Evolutionary conservation across 2,329 filamentous ascomycete species (phyloP).

Genomic region (Hymenoscyphus infarciens): DNA sequence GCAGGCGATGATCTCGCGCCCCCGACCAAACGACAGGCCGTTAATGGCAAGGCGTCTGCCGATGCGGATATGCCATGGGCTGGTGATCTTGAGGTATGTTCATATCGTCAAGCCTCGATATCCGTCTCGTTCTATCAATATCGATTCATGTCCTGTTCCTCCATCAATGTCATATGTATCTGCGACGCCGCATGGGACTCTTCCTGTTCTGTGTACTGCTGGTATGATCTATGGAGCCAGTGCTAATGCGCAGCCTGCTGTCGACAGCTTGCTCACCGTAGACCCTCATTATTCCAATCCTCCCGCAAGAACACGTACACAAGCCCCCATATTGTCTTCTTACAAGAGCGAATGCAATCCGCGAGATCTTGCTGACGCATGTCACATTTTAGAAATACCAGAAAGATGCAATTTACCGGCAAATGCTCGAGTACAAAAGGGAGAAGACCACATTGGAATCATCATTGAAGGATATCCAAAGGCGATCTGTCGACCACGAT

Average conservation of each 20-base stretch:
- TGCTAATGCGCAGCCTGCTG: conserved; percentile 46
- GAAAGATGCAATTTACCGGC: conserved; percentile 94
- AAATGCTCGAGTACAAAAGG: conserved; percentile 97
- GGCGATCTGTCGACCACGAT: conserved; percentile 77
- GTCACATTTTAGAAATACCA: conserved; percentile 65
- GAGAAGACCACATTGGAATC: conserved; percentile 79
- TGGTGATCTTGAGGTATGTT: conserved; percentile 70
- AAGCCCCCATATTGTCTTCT: conserved; percentile 15
- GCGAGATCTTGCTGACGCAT: conserved; percentile 35
- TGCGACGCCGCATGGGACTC: conserved; percentile 22
- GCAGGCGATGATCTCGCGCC: conserved; percentile 83
- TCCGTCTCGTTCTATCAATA: conserved; percentile 20
- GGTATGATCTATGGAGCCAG: conserved; percentile 31
- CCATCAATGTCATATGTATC: conserved; percentile 16
- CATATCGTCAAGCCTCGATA: conserved; percentile 29
- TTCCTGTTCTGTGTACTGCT: conserved; percentile 17
- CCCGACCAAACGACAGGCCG: conserved; percentile 85
- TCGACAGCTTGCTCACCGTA: conserved; percentile 41
- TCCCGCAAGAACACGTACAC: conserved; percentile 25
- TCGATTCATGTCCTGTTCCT: conserved; percentile 16
- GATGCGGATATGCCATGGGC: conserved; percentile 68
- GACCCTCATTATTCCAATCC: conserved; percentile 30
- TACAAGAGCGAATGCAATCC: conserved; percentile 10
- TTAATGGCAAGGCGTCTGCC: conserved; percentile 72
- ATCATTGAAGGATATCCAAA: conserved; percentile 75